A percentile compares a stretch with the other conserved stretches of the same genome.
Conservation (phyloP, 192 early-diverging fungal genomes). For the Phlyctochytrium arcticum region DNA sequence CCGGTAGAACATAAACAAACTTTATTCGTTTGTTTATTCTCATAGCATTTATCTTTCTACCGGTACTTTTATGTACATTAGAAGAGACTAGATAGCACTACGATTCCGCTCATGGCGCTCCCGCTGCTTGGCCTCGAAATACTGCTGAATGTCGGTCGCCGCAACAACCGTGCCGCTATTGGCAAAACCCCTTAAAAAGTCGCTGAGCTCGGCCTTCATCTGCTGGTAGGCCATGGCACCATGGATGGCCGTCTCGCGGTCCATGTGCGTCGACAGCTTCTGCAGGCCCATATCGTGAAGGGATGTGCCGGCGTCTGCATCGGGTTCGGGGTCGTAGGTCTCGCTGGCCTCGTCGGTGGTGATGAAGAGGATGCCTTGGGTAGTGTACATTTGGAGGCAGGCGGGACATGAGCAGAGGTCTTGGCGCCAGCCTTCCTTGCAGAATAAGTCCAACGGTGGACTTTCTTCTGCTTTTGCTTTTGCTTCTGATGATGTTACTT, state of each 20-base stretch:
- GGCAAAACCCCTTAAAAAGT: constrained; percentile 63
- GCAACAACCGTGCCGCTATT: not conserved
- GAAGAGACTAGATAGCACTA: too few relatives aligned
- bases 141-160: not conserved
- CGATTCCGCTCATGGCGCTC: too few relatives aligned
- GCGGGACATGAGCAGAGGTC: constrained; percentile 62
- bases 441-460: constrained; percentile 54
- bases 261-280: constrained; percentile 63
- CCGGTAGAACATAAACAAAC: too few relatives aligned
- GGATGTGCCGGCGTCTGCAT: constrained; percentile 62
- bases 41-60: too few relatives aligned
- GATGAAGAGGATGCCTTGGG: constrained; percentile 6
- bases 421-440: constrained; percentile 68
- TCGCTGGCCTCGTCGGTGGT: constrained; percentile 57
- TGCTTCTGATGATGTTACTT: not conserved
- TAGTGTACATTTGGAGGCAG: constrained; percentile 9
- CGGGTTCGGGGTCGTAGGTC: constrained; percentile 74
- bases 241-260: constrained; percentile 70
- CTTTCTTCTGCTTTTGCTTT: not conserved
- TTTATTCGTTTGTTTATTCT: too few relatives aligned
- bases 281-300: constrained; percentile 76
- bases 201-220: constrained; percentile 63
- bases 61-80: too few relatives aligned
- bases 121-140: too few relatives aligned
- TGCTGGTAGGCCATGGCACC: constrained; percentile 71